Conservation (phyloP, 345 rosid genomes). For the Eucalyptus curtisii region DNA sequence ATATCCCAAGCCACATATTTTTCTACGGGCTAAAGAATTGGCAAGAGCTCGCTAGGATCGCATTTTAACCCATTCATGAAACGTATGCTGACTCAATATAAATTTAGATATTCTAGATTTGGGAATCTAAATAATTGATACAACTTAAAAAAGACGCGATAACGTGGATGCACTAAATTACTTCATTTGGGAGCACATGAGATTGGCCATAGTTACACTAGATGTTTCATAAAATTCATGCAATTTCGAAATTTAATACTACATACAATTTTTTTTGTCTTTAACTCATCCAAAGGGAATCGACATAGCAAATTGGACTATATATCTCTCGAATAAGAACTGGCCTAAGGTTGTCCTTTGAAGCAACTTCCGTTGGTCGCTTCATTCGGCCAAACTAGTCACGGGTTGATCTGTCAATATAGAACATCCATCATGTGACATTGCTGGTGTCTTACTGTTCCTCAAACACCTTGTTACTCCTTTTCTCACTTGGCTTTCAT, state of each 20-base stretch:
- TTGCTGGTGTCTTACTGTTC: neutral
- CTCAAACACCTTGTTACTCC: neutral
- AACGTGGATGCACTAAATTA: too few species aligned
- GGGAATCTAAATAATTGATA: neutral
- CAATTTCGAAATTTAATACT: too few species aligned
- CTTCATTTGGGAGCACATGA: neutral
- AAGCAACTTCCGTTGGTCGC: neutral
- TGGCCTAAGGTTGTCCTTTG: neutral
- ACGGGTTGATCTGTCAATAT: too few species aligned
- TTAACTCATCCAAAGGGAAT: too few species aligned
- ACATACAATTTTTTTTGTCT: too few species aligned
- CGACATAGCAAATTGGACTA: too few species aligned
- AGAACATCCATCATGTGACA: too few species aligned
- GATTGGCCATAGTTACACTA: neutral
- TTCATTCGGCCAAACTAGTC: neutral
- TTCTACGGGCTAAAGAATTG: neutral
- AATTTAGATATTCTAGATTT: too few species aligned
- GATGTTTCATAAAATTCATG: neutral
- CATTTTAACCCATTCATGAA: too few species aligned
- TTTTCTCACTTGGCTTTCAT: neutral
- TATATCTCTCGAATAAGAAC: neutral
- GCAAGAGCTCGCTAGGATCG: rapidly evolving
- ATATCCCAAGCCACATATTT: too few species aligned
- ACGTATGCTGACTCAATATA: neutral
- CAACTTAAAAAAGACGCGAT: too few species aligned